A percentile compares a stretch with the other conserved stretches of the same genome.
phyloP scores from a whole-genome alignment of 345 rosid genomes.

The Corchorus capsularis region DNA sequence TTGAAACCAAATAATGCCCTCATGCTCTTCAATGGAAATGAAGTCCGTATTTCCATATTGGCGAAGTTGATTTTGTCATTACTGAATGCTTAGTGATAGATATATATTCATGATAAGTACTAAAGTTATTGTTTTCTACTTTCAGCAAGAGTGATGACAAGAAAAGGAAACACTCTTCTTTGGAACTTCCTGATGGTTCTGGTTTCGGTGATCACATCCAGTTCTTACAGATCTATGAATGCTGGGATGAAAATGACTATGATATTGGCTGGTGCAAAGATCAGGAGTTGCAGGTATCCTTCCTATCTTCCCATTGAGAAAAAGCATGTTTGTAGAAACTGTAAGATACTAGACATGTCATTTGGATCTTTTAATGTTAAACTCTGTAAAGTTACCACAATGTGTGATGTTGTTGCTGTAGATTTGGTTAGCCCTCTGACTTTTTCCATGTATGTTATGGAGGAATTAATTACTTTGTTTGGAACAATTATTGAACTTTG shows the following conservation, averaged over 20 bases:
- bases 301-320: constrained; percentile 22
- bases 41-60: constrained; percentile 2
- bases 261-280: constrained; percentile 81
- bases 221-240: constrained; percentile 81
- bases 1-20: background rate
- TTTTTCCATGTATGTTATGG: background rate
- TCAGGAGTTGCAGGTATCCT: constrained; percentile 67
- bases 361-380: background rate
- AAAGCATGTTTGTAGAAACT: constrained; percentile 2
- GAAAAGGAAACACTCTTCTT: constrained; percentile 70
- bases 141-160: constrained; percentile 66
- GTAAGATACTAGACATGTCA: background rate
- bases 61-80: background rate
- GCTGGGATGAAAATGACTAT: constrained; percentile 71
- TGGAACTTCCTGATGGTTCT: constrained; percentile 88
- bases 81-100: background rate
- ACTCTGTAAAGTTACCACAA: background rate
- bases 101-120: background rate
- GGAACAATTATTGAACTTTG: background rate
- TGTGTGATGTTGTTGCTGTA: background rate
- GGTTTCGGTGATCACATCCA: constrained; percentile 97
- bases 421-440: background rate
- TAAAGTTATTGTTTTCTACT: constrained; percentile 14
- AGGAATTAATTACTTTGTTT: background rate
- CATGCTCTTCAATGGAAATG: background rate